Base-by-base conservation (phyloP, 139 green algal species). In the Protoeuglena noctilucae region DNA sequence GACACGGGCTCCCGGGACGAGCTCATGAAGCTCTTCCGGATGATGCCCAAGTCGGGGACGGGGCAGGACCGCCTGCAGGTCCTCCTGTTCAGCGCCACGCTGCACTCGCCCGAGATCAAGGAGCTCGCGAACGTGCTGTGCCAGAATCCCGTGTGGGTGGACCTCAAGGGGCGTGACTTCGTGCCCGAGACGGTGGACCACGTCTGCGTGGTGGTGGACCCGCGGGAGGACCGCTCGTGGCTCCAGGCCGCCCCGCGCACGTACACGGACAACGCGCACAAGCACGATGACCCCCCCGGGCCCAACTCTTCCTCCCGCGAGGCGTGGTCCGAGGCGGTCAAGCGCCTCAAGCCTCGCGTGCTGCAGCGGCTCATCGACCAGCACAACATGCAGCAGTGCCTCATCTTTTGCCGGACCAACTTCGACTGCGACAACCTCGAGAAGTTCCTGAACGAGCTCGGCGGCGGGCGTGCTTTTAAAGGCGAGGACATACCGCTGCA, bases 141-240 rank as follows among this genome's bases (percentile, higher is more conserved):
- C 66, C 64, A 80, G 52, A 73, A 86, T 58, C 77, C 81, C 2
- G 70, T 81, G 25, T 63, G 84, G 50, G 66, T 91, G 3, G 84
- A 93, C 55, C 71, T 91, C 4, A 88, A 86, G 62, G 80, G 78
- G 25, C 74, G 67, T 55, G 75, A 86, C 57, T 60, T 66, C 5
- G 69, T 90, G 50, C 83, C 83, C 3, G 81, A 90, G 12, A 73
- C 79, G 5, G 84, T 93, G 14, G 74, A 89, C 60, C 82, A 91
- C 54, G 64, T 79, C 22, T 27, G 80, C 34, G 67, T 86, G 28
- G 28, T 7, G 4, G 63, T 86, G 1, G 71, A 90, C 63, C 76
- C 79, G 2, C 58, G 25, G 19, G 69, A 75, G 48, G 77, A 87
- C 63, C 56, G 49, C 1, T 72, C 71, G 28, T 87, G 78, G 75